Base-by-base conservation (phyloP, 805 yeast species). In the Teunomyces barrocoloradensis region DNA sequence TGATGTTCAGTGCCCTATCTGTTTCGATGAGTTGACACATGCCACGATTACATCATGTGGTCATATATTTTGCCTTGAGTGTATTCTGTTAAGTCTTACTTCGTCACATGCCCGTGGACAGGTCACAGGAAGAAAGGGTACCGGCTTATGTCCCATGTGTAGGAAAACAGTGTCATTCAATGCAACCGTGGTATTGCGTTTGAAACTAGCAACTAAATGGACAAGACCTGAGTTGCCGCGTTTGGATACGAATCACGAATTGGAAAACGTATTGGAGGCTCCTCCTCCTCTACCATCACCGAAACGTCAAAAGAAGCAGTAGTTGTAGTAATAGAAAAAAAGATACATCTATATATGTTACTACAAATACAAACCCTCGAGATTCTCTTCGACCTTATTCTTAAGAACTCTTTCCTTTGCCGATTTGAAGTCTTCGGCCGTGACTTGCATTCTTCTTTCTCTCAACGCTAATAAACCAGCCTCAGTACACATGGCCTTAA, bases 371-470 rank as follows among this genome's bases (percentile, higher is more conserved):
- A 92, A 78, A 30, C 98, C 97, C 70, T 94, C 98, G 55, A 92
- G 79, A 61, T 89, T 90, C 74, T 92, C 97, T 68, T 92, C 98
- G 48, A 90, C 89, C 79, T 92, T 92, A 66, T 91, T 92, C 80
- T 92, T 92, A 81, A 92, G 78, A 43, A 92, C 96, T 59, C 96
- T 82, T 68, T 92, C 98, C 73, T 90, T 87, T 11, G 97, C 99
- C 55, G 84, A 83, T 66, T 87, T 85, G 74, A 92, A 92, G 65
- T 92, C 99, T 52, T 87, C 89, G 25, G 91, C 94, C 30, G 92
- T 89, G 34, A 92, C 98, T 73, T 90, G 95, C 96, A 92, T 92
- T 72, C 98, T 82, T 69, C 98, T 85, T 68, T 92, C 98, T 69
- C 98, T 84, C 63, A 92, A 76, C 1, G 98, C 98, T 61, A 90